phyloP scores from a whole-genome alignment of 768 basidiomycete genomes.

The Plicaturopsis crispa region DNA sequence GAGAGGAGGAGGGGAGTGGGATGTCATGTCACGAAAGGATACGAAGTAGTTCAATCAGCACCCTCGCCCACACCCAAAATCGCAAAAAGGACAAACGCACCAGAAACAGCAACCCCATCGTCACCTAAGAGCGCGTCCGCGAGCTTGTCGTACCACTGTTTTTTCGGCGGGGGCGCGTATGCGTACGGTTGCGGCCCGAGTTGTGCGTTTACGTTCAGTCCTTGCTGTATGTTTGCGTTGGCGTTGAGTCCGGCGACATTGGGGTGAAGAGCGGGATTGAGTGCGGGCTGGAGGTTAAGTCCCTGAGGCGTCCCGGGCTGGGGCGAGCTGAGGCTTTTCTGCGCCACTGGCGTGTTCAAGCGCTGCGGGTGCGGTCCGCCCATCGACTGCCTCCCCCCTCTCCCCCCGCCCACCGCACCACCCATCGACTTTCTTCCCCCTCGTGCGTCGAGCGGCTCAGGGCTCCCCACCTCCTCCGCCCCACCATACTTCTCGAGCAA shows the following conservation, averaged over 20 bases:
- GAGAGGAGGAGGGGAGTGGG: too few species aligned
- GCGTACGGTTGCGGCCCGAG: conserved; percentile 17
- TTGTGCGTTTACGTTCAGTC: not conserved
- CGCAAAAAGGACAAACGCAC: too few species aligned
- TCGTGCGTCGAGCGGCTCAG: not conserved
- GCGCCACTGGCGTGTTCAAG: not conserved
- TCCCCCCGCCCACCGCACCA: not conserved
- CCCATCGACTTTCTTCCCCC: not conserved
- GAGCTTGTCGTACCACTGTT: conserved; percentile 82
- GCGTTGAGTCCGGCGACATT: not conserved
- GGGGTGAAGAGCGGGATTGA: not conserved
- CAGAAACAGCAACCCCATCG: conserved; percentile 50
- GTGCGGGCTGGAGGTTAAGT: too few species aligned
- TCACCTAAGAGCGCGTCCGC: conserved; percentile 85
- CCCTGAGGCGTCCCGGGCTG: too few species aligned
- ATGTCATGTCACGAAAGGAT: too few species aligned
- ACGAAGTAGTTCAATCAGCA: too few species aligned
- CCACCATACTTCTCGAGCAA: conserved; percentile 90
- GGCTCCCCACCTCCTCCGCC: not conserved
- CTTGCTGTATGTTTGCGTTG: not conserved
- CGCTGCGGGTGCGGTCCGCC: not conserved
- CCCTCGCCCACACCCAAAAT: too few species aligned
- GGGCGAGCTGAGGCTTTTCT: too few species aligned
- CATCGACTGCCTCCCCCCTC: not conserved
- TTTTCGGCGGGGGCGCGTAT: conserved; percentile 44